phyloP scores from a whole-genome alignment of 2,329 filamentous ascomycete genomes.

The Ceratocystis albifundus region DNA sequence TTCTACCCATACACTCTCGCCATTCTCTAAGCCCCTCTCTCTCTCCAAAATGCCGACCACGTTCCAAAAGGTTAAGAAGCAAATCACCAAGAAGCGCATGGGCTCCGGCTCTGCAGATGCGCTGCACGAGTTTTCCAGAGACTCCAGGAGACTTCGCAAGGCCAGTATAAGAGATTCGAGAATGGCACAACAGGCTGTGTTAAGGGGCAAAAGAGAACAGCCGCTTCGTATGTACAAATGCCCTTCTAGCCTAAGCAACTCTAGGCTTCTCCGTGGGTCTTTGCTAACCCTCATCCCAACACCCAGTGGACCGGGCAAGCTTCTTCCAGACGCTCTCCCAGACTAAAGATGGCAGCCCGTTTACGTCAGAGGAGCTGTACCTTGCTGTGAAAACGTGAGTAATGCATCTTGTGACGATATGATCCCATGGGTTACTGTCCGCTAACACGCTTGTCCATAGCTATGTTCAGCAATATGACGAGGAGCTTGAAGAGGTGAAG shows the following conservation, averaged over 20 bases:
- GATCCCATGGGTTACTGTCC: not conserved
- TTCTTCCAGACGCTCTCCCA: conserved; percentile 59
- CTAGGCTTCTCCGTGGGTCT: no score
- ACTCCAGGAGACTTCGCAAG: conserved; percentile 68
- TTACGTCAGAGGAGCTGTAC: conserved; percentile 48
- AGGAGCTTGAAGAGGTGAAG: conserved; percentile 55
- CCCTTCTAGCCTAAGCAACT: not conserved
- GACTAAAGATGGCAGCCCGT: conserved; percentile 30
- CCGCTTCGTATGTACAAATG: conserved; percentile 48
- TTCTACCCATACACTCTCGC: no score
- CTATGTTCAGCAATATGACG: conserved; percentile 57
- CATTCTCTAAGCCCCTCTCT: no score
- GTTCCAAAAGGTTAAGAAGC: conserved; percentile 74
- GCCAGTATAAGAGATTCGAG: conserved; percentile 74
- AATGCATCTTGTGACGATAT: no score
- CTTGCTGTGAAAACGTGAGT: conserved; percentile 50
- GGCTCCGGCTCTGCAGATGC: conserved; percentile 49
- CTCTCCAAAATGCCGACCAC: conserved; percentile 58
- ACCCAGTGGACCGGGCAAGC: conserved; percentile 31
- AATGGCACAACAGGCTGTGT: conserved; percentile 58
- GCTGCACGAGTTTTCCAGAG: conserved; percentile 78
- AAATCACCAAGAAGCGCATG: conserved; percentile 77
- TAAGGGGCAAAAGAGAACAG: conserved; percentile 61
- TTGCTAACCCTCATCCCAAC: not conserved
- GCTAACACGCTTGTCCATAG: conserved; percentile 31